Conservation (phyloP, 169 alveolate genomes). For the Amoebophrya sp. region DNA sequence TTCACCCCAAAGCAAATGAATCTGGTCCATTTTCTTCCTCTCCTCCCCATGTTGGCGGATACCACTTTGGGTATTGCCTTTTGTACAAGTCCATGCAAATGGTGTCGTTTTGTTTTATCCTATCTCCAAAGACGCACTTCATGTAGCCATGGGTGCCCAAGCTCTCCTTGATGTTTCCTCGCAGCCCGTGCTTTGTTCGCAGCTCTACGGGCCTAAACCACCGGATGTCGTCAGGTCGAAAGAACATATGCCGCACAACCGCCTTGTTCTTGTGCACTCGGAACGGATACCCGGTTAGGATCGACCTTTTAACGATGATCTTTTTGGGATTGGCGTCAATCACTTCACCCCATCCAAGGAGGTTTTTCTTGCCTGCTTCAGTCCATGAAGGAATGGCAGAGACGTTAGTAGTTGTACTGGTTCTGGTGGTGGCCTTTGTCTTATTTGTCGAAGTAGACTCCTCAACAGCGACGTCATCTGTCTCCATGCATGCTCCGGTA, state of each 20-base stretch:
- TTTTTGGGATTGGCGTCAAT: slow-evolving; percentile 79
- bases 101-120: slow-evolving; percentile 87
- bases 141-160: slow-evolving; percentile 98
- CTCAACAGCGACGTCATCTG: not conserved
- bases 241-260: slow-evolving; percentile 93
- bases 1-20: too few relatives aligned
- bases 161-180: slow-evolving; percentile 90
- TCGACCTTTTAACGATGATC: slow-evolving; percentile 85
- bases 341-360: slow-evolving; percentile 72
- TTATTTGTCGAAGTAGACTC: not conserved
- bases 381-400: not conserved
- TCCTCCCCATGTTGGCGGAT: slow-evolving; percentile 54
- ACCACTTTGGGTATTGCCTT: slow-evolving; percentile 54
- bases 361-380: not conserved
- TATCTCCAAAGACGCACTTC: slow-evolving; percentile 91
- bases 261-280: slow-evolving; percentile 89
- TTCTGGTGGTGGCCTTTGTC: not conserved
- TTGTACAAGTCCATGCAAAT: slow-evolving; percentile 58
- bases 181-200: slow-evolving; percentile 90
- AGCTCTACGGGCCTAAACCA: slow-evolving; percentile 92
- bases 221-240: slow-evolving; percentile 87
- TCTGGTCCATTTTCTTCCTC: not conserved
- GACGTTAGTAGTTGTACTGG: not conserved
- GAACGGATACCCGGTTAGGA: slow-evolving; percentile 91
- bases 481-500: too few relatives aligned